phyloP scores from a whole-genome alignment of 2,329 filamentous ascomycete species.

The Annulohypoxylon truncatum region DNA sequence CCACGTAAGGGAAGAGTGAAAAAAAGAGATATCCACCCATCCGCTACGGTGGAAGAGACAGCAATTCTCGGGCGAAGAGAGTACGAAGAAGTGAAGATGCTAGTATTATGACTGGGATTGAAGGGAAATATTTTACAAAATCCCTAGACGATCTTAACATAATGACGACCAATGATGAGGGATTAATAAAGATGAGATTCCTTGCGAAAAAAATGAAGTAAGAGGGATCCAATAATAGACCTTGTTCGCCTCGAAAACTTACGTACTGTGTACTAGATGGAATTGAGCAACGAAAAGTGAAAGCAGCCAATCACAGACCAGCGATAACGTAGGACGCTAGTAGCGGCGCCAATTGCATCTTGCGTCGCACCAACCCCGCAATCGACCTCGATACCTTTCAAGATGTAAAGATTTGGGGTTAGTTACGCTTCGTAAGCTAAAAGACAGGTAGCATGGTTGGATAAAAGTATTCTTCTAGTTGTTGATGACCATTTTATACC shows the following conservation, averaged over 20 bases:
- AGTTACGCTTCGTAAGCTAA: slow-evolving; percentile 29
- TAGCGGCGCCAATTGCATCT: slow-evolving; percentile 22
- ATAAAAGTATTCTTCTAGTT: slow-evolving; percentile 1
- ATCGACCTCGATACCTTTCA: slow-evolving; percentile 26
- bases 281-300: slow-evolving; percentile 37
- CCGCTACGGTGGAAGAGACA: not conserved
- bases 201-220: slow-evolving; percentile 9
- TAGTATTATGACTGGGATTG: not conserved
- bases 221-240: slow-evolving; percentile 19
- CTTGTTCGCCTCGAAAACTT: slow-evolving; percentile 23
- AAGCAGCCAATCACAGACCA: slow-evolving; percentile 22
- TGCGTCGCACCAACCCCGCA: slow-evolving; percentile 39
- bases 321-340: slow-evolving; percentile 34
- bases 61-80: not conserved
- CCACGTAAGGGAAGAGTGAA: slow-evolving; percentile 28
- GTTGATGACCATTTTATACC: slow-evolving; percentile 6
- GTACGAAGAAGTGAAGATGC: not conserved
- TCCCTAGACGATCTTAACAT: slow-evolving; percentile 11
- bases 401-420: slow-evolving; percentile 26
- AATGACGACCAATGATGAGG: slow-evolving; percentile 19
- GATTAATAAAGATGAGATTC: slow-evolving; percentile 30
- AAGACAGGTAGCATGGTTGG: slow-evolving; percentile 30
- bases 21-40: not conserved
- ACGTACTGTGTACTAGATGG: slow-evolving; percentile 40
- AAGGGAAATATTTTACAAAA: slow-evolving; percentile 7